phyloP scores from a whole-genome alignment of 345 rosid genomes.

The Trapa incisa region DNA sequence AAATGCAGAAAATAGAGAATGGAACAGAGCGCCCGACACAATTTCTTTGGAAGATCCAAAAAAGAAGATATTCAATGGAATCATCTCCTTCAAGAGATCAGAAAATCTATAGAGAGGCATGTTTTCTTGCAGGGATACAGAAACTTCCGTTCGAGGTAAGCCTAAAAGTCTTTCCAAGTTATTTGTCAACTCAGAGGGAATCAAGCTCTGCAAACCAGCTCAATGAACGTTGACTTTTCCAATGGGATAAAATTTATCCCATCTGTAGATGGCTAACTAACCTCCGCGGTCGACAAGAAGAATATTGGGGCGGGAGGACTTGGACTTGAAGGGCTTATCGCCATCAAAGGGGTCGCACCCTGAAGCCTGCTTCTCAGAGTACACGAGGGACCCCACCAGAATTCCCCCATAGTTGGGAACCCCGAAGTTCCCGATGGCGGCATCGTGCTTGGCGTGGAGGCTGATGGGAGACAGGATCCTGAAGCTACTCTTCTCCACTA shows the following conservation, averaged over 20 bases:
- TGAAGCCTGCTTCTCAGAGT: conserved; percentile 33
- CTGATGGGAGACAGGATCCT: conserved; percentile 45
- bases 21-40: too few relatives aligned
- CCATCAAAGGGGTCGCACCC: conserved; percentile 59
- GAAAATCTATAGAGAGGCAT: neutral
- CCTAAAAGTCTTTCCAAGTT: neutral
- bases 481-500: conserved; percentile 86
- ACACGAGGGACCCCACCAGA: conserved; percentile 60
- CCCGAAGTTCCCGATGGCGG: conserved; percentile 83
- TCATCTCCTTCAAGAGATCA: neutral
- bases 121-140: neutral
- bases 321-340: conserved; percentile 48
- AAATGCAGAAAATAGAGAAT: too few relatives aligned
- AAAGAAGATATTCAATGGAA: neutral
- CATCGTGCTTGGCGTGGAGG: conserved; percentile 50
- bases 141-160: neutral
- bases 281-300: conserved; percentile 95
- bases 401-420: conserved; percentile 75
- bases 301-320: conserved; percentile 41
- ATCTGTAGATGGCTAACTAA: conserved; percentile 8
- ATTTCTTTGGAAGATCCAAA: neutral
- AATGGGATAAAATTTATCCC: neutral
- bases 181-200: neutral
- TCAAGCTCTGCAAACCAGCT: neutral
- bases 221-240: neutral